Evolutionary conservation across 2,329 filamentous ascomycete genomes (phyloP), one percentile per base, ranked within the genome.

Genomic region (Sporothrix humicola): DNA sequence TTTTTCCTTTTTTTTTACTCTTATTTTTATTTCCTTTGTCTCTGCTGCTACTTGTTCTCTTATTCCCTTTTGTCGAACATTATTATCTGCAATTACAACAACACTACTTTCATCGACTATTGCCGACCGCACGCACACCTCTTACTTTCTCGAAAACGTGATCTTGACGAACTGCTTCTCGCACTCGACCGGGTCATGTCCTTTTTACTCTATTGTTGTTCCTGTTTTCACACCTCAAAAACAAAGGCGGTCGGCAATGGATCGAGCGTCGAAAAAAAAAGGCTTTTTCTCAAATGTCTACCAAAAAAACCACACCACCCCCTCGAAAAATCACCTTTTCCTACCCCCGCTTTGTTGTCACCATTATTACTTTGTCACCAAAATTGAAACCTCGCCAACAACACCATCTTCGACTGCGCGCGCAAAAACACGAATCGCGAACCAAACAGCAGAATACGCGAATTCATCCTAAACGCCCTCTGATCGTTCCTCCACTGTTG

Each of bases 1-100:
- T 77, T 75, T 77, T 77, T 80, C 80, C 26, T 75, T 79, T 76
- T 77, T 77, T 77, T 74, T 75, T 77, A 77, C 76, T 77, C 76
- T 79, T 79, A 76, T 76, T 79, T 80, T 68, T 20, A 13, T 73
- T 63, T 63, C 68, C 23, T 73, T 73, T 69, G 72, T 59, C 50
- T 59, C 50, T 26, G 44, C 31, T 48, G 31, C 37, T 58, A 46
- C 48, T 50, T 58, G 37, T 31, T 69, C 44, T 17, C 31, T 48
- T 70, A 26, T 69, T 63, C 52, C 65, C 52, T 54, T 37, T 37
- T 69, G 56, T 72, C 63, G 23, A 72, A 44, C 59, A 72, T 37
- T 20, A 26, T 59, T 63, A 37, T 52, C 42, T 54, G 48, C 66
- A 37, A 48, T 59, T 44, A 46, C 50, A 44, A 6, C 63, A 42